Percentiles rank a stretch among this genome's conserved stretches.
Evolutionary conservation across 1,284 basidiomycete genomes (phyloP).

Genomic region (Mycena citricolor): DNA sequence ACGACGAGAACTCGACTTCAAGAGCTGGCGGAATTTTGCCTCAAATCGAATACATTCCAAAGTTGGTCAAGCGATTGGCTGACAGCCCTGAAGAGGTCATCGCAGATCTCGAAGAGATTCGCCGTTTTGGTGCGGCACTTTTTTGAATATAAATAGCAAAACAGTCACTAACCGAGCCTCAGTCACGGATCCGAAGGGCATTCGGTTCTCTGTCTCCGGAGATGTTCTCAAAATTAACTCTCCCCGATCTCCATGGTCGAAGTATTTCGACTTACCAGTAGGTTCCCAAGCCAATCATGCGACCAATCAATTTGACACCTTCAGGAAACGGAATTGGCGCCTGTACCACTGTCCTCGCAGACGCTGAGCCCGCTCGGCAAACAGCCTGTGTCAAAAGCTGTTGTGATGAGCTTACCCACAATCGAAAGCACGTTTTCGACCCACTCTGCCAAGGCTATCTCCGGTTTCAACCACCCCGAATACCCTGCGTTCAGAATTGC

Average conservation of each 20-base stretch:
- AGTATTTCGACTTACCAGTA: slow-evolving; percentile 71
- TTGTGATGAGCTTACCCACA: slow-evolving; percentile 86
- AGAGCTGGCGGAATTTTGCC: slow-evolving; percentile 72
- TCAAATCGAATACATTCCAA: slow-evolving; percentile 80
- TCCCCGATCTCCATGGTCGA: slow-evolving; percentile 73
- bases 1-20: slow-evolving; percentile 72
- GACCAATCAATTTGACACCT: slow-evolving; percentile 7
- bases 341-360: slow-evolving; percentile 68
- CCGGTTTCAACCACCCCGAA: slow-evolving; percentile 82
- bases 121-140: slow-evolving; percentile 58
- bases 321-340: slow-evolving; percentile 60
- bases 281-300: slow-evolving; percentile 27
- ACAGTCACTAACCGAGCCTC: slow-evolving; percentile 15
- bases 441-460: slow-evolving; percentile 78
- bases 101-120: slow-evolving; percentile 71
- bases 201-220: slow-evolving; percentile 88
- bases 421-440: slow-evolving; percentile 92
- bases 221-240: slow-evolving; percentile 73
- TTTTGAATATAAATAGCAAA: neutral
- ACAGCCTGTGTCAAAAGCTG: slow-evolving; percentile 74
- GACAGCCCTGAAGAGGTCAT: slow-evolving; percentile 74
- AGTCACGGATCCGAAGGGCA: slow-evolving; percentile 80
- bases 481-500: slow-evolving; percentile 86
- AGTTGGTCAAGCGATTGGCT: slow-evolving; percentile 72
- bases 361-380: slow-evolving; percentile 78